Conservation (phyloP, 228 moss, liverwort and hornwort species). For the Sphagnum fallax region DNA sequence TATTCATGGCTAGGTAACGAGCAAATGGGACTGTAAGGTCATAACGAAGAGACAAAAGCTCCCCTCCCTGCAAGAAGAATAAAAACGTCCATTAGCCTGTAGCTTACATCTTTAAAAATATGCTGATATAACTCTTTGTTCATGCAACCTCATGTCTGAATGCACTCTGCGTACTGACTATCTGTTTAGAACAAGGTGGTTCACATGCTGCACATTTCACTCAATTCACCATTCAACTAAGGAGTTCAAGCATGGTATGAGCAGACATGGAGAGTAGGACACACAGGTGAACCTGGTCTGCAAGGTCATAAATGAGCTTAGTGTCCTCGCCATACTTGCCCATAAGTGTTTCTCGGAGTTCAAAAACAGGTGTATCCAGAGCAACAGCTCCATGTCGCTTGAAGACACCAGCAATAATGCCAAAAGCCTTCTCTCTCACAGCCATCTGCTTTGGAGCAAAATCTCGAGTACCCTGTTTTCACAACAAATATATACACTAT, state of each 20-base stretch:
- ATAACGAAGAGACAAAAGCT: conserved; percentile 42
- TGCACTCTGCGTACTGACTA: too few species aligned
- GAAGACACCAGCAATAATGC: conserved; percentile 29
- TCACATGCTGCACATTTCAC: too few species aligned
- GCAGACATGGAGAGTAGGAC: background rate
- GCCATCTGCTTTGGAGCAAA: conserved; percentile 51
- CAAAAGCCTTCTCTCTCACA: conserved; percentile 43
- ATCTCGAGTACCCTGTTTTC: conserved; percentile 34
- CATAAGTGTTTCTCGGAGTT: conserved; percentile 48
- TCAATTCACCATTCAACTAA: too few species aligned
- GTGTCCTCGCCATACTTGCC: conserved; percentile 63
- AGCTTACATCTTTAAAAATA: too few species aligned
- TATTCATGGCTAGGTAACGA: conserved; percentile 38
- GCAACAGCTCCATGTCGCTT: conserved; percentile 51
- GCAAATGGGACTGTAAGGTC: conserved; percentile 58
- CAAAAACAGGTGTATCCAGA: conserved; percentile 50
- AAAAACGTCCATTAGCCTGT: background rate
- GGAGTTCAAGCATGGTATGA: background rate
- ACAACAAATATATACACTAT: background rate
- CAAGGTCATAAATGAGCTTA: conserved; percentile 56
- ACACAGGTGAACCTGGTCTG: conserved; percentile 30
- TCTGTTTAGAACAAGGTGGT: too few species aligned
- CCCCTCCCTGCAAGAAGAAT: conserved; percentile 27
- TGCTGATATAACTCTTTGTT: too few species aligned
- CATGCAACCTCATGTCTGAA: too few species aligned